Base-by-base conservation (phyloP, 2,329 filamentous ascomycete species). In the Aspergillus alliaceus region DNA sequence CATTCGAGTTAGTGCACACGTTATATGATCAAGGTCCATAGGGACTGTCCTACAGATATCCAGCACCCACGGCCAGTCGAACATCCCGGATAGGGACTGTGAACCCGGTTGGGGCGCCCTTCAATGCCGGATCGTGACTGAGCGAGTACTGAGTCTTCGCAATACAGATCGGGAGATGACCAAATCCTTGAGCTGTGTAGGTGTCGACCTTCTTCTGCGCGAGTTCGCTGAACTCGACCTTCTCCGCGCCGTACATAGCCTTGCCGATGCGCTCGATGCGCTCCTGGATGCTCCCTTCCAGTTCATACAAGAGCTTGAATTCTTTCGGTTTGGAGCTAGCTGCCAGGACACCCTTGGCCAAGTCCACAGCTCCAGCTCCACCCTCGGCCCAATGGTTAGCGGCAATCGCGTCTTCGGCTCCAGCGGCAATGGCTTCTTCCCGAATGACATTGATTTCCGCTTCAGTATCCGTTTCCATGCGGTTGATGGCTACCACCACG, bases 71-170 rank as follows among this genome's bases (percentile, higher is more conserved):
- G 27, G 95, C 95, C 83, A 99, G 87, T 61, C 93, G 84, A 37
- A 99, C 93, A 72, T 99, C 95, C 58, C 93, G 83, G 66, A 99
- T 96, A 2, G 95, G 95, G 6, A 99, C 87, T 0, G 91, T 96
- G 77, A 98, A 99, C 58, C 93, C 95, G 4, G 88, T 90, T 24
- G 95, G 95, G 8, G 95, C 95, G 61, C 95, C 95, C 84, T 99
- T 99, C 67, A 98, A 83, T 11, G 90, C 87, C 2, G 93, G 89
- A 74, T 99, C 92, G 76, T 98, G 93, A 57, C 90, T 95, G 49
- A 99, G 83, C 32, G 91, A 96, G 80, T 99, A 99, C 77, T 99
- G 95, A 14, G 95, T 99, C 87, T 99, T 99, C 61, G 95, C 95
- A 64, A 98, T 86, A 75, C 95, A 99, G 71, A 98, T 96, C 34